Percentiles rank a stretch among this genome's conserved stretches.
Conservation (phyloP, 306 rosid genomes). For the Hylodesmum podocarpum region DNA sequence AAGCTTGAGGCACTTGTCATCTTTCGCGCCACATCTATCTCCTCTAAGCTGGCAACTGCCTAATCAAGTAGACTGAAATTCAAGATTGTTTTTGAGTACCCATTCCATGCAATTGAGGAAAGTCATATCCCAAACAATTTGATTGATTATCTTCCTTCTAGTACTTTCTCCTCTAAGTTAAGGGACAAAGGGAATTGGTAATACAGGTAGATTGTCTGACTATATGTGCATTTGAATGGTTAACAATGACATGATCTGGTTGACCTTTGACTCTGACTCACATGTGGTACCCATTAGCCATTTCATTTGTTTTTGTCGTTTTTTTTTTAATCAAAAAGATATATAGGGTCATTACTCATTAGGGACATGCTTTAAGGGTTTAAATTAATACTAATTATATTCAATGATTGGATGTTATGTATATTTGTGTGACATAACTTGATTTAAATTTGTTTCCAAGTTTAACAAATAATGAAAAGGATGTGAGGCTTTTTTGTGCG, state of each 20-base stretch:
- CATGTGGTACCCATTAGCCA: slow-evolving; percentile 32
- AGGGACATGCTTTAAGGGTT: neutral
- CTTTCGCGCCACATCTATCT: slow-evolving; percentile 16
- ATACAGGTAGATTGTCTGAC: slow-evolving; percentile 42
- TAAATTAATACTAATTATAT: neutral
- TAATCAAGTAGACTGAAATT: slow-evolving; percentile 30
- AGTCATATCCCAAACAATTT: slow-evolving; percentile 25
- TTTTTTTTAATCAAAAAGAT: slow-evolving; percentile 9
- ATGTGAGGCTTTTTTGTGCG: neutral
- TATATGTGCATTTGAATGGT: slow-evolving; percentile 40
- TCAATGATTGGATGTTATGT: neutral
- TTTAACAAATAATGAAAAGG: neutral
- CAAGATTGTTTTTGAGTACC: slow-evolving; percentile 31
- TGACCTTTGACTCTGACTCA: slow-evolving; percentile 54
- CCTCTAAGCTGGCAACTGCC: slow-evolving; percentile 27
- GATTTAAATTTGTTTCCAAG: neutral
- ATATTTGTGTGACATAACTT: neutral
- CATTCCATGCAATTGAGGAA: slow-evolving; percentile 28
- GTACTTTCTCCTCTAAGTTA: slow-evolving; percentile 50
- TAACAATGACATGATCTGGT: slow-evolving; percentile 34
- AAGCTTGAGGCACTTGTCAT: slow-evolving; percentile 30
- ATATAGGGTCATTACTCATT: neutral
- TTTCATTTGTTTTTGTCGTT: slow-evolving; percentile 21
- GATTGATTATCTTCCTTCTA: slow-evolving; percentile 32
- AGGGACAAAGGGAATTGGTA: slow-evolving; percentile 43